These are phyloP conservation scores for Telfairia occidentalis DNA, from an alignment of 331 rosid species.

Conservation along the genomic window DNA sequence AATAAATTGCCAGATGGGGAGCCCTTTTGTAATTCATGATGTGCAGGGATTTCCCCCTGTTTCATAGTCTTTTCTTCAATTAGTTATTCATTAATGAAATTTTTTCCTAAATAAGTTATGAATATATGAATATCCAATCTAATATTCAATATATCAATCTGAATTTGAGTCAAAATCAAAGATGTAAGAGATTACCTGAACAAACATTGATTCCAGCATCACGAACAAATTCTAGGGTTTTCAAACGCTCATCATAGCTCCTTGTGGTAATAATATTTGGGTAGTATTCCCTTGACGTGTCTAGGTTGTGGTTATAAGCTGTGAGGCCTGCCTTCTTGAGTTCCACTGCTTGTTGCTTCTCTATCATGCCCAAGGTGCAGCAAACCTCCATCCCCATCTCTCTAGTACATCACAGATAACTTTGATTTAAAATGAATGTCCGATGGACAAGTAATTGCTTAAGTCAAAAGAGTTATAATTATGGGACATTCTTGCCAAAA, in stretches of 20 bases:
- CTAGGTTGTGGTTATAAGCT: constrained; percentile 94
- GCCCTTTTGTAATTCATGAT: neutral
- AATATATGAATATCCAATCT: neutral
- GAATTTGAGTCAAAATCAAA: neutral
- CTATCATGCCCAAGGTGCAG: constrained; percentile 97
- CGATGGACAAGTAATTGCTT: neutral
- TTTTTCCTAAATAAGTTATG: neutral
- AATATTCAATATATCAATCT: neutral
- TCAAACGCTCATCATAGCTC: constrained; percentile 77
- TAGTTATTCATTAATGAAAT: neutral
- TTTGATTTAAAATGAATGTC: neutral
- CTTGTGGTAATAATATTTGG: constrained; percentile 90
- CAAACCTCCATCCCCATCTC: constrained; percentile 96
- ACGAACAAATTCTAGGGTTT: constrained; percentile 81
- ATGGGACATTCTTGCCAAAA: neutral
- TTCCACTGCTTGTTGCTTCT: constrained; percentile 78
- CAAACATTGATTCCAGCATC: constrained; percentile 97
- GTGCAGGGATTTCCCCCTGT: neutral
- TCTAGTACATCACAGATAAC: constrained; percentile 32
- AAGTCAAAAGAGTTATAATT: neutral
- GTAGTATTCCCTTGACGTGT: constrained; percentile 92
- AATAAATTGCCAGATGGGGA: neutral
- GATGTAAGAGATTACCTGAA: constrained; percentile 44
- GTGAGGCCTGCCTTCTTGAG: constrained; percentile 95
- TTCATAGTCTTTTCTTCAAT: neutral